phyloP scores from a whole-genome alignment of 495 filamentous ascomycete genomes.

The Friedmanniomyces endolithicus region DNA sequence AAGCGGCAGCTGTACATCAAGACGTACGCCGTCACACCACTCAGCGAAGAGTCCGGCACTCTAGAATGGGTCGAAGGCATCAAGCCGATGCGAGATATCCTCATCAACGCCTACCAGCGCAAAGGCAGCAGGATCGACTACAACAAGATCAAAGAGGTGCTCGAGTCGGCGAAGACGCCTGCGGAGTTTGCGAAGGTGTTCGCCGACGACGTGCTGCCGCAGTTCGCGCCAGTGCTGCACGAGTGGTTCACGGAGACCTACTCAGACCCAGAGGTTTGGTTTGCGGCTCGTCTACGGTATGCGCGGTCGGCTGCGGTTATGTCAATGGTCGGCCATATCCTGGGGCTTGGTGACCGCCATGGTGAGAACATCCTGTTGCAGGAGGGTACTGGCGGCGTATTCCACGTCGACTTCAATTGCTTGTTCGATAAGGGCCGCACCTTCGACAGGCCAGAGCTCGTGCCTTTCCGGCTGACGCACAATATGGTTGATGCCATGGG shows the following conservation, averaged over 20 bases:
- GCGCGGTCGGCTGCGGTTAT: constrained; percentile 91
- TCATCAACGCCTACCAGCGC: constrained; percentile 62
- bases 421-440: constrained; percentile 97
- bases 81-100: constrained; percentile 82
- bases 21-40: constrained; percentile 88
- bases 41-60: constrained; percentile 95
- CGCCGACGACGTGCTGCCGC: constrained; percentile 47
- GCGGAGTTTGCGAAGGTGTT: constrained; percentile 52
- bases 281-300: constrained; percentile 78
- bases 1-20: constrained; percentile 80
- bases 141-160: constrained; percentile 42
- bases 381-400: constrained; percentile 81
- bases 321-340: constrained; percentile 91
- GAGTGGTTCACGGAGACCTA: constrained; percentile 95
- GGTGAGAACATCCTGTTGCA: constrained; percentile 95
- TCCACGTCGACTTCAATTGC: constrained; percentile 99
- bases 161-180: constrained; percentile 46
- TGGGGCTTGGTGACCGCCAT: constrained; percentile 93
- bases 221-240: constrained; percentile 71
- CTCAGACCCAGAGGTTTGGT: constrained; percentile 84
- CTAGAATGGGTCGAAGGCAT: constrained; percentile 99
- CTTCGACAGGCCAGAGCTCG: constrained; percentile 85
- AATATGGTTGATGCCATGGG: constrained; percentile 98
- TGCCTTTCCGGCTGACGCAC: constrained; percentile 96
- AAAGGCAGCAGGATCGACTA: constrained; percentile 49